These are phyloP conservation scores for Alnus rubra DNA, from an alignment of 306 rosid genomes.

Conservation along the genomic window DNA sequence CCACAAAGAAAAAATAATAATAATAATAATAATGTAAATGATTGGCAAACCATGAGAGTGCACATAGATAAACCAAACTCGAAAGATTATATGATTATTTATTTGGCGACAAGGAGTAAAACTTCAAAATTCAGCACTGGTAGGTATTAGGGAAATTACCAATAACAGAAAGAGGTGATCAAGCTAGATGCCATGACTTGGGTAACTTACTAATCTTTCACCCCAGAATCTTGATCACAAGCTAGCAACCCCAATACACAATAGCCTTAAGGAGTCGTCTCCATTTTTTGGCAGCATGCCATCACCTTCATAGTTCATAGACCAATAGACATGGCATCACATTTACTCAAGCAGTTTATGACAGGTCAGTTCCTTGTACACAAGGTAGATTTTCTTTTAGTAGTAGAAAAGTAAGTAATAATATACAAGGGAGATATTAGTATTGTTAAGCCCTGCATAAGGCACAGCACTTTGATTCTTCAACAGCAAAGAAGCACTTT, in stretches of 20 bases:
- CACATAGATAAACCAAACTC: not conserved
- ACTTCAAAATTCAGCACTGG: not conserved
- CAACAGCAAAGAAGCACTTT: not conserved
- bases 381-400: not conserved
- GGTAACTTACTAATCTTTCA: no score
- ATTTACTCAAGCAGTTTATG: not conserved
- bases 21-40: not conserved
- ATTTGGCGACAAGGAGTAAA: not conserved
- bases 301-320: not conserved
- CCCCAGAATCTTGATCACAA: no score
- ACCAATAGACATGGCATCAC: not conserved
- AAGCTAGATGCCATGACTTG: not conserved
- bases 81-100: not conserved
- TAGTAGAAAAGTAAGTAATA: no score
- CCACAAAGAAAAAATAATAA: not conserved
- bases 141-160: not conserved
- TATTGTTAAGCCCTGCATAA: not conserved
- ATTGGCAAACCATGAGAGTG: not conserved
- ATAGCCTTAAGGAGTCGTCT: not conserved
- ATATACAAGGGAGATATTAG: no score
- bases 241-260: not conserved
- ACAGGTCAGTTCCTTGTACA: not conserved
- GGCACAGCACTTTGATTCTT: not conserved
- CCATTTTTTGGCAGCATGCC: not conserved
- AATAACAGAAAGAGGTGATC: not conserved